A percentile compares a stretch with the other conserved stretches of the same genome.
Evolutionary conservation across 805 yeast genomes (phyloP).

Genomic region (Schwanniomyces vanrijiae): DNA sequence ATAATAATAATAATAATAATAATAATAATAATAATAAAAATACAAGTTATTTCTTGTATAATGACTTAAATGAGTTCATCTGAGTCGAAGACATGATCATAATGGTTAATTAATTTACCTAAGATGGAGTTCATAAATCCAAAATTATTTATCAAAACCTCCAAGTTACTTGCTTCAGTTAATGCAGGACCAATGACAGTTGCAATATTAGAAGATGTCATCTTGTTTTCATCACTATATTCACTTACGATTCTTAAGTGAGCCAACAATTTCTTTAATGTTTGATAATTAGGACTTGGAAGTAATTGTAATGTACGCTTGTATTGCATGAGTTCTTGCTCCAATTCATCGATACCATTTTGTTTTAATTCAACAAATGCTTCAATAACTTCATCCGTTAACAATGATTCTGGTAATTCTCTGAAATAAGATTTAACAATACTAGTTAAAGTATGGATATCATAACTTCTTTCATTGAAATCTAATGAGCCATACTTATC

Average conservation of each 20-base stretch:
- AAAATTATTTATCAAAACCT: constrained; percentile 45
- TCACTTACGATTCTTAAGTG: constrained; percentile 72
- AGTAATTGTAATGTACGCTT: constrained; percentile 39
- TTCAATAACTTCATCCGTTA: constrained; percentile 66
- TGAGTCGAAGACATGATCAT: constrained; percentile 36
- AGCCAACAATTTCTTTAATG: constrained; percentile 62
- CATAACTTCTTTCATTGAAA: constrained; percentile 56
- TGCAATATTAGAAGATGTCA: constrained; percentile 88
- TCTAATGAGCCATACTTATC: constrained; percentile 48
- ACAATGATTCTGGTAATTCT: constrained; percentile 82
- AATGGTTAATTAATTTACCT: constrained; percentile 49
- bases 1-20: too few species aligned
- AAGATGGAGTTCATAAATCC: constrained; percentile 56
- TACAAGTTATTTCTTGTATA: neutral
- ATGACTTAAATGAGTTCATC: neutral
- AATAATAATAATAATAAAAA: neutral
- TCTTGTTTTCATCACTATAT: constrained; percentile 68
- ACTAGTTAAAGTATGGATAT: constrained; percentile 84
- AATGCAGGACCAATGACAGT: constrained; percentile 77
- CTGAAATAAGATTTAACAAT: constrained; percentile 81
- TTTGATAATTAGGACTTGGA: constrained; percentile 66
- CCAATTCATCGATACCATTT: neutral
- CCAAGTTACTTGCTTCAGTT: constrained; percentile 54
- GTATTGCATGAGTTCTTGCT: constrained; percentile 15
- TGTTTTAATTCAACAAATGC: constrained; percentile 47